A percentile compares a stretch with the other conserved stretches of the same genome.
These are phyloP conservation scores for Glebionis coronaria DNA, from an alignment of 129 eudicot genomes.

Conservation along the genomic window DNA sequence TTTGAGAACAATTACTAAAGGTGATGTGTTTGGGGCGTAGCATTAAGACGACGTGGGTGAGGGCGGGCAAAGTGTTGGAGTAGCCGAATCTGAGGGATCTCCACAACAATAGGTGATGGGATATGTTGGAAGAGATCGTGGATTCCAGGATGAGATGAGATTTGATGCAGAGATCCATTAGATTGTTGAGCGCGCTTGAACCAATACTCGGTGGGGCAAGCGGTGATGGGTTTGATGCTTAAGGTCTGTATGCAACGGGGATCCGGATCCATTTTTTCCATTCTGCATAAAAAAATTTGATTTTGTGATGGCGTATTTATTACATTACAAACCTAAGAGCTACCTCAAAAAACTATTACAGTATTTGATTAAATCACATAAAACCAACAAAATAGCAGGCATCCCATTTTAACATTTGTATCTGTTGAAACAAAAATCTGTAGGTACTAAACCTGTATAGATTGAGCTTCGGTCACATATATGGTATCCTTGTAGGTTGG, in stretches of 20 bases:
- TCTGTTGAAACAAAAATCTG: too few relatives aligned
- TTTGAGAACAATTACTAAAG: slow-evolving; percentile 48
- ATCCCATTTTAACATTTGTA: too few relatives aligned
- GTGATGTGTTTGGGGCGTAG: slow-evolving; percentile 81
- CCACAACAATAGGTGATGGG: slow-evolving; percentile 79
- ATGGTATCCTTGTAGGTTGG: too few relatives aligned
- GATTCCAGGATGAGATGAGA: slow-evolving; percentile 41
- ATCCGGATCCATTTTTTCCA: background rate
- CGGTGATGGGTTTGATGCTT: slow-evolving; percentile 31
- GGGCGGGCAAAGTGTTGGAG: slow-evolving; percentile 43
- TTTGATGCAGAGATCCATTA: slow-evolving; percentile 67
- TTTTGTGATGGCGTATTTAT: too few relatives aligned
- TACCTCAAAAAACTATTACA: too few relatives aligned
- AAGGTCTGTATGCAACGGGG: slow-evolving; percentile 38
- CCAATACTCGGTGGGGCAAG: slow-evolving; percentile 10
- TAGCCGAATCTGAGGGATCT: slow-evolving; percentile 65
- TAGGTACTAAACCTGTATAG: too few relatives aligned
- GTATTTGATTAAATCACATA: too few relatives aligned
- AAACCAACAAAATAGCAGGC: too few relatives aligned
- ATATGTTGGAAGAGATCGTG: slow-evolving; percentile 48
- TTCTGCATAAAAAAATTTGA: slow-evolving; percentile 32
- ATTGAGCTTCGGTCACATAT: too few relatives aligned
- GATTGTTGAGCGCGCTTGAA: slow-evolving; percentile 54
- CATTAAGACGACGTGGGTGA: slow-evolving; percentile 63
- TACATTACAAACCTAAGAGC: too few relatives aligned